A percentile compares a stretch with the other conserved stretches of the same genome.
Conservation (phyloP, 192 early-diverging fungal species). For the Backusella mclennaniae region DNA sequence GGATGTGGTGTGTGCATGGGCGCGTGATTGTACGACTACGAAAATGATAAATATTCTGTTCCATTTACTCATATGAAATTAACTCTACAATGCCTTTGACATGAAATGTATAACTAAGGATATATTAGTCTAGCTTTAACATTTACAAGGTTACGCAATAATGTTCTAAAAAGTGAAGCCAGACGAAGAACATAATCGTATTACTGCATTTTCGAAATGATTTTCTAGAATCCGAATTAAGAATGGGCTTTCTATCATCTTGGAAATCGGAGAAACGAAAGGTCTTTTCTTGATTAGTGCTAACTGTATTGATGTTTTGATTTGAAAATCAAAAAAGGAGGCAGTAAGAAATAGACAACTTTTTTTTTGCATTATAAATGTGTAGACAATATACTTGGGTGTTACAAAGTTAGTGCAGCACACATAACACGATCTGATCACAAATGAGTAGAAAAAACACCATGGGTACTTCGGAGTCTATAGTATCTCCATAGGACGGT, state of each 20-base stretch:
- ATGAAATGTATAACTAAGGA: not conserved
- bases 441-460: not conserved
- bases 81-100: not conserved
- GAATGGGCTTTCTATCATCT: not conserved
- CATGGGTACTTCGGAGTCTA: not conserved
- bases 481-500: not conserved
- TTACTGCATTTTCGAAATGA: not conserved
- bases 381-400: not conserved
- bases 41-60: not conserved
- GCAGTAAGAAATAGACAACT: not conserved
- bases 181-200: not conserved
- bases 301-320: not conserved
- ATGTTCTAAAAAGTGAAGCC: constrained; percentile 1
- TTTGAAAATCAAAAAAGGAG: not conserved
- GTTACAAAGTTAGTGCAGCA: constrained; percentile 1
- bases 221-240: constrained; percentile 4
- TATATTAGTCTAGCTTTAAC: not conserved
- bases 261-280: not conserved
- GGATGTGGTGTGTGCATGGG: not conserved
- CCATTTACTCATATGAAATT: not conserved
- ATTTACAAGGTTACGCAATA: not conserved
- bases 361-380: not conserved
- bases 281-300: not conserved
- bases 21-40: not conserved
- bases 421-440: not conserved